Evolutionary conservation across 306 rosid genomes (phyloP).

Genomic region (Hippophae tibetana): DNA sequence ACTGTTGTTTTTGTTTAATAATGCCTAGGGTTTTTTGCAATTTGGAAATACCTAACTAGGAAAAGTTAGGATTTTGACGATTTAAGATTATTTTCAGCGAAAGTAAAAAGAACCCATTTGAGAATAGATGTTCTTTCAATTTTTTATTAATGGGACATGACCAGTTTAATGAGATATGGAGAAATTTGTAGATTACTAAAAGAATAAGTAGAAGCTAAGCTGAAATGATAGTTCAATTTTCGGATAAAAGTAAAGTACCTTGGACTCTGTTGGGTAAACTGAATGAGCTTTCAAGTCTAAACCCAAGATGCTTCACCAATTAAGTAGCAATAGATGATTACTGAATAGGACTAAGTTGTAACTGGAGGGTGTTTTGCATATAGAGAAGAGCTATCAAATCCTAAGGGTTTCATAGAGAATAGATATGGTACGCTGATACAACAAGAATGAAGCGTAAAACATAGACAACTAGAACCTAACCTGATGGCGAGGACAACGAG

Average conservation of each 20-base stretch:
- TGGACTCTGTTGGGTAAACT: not conserved
- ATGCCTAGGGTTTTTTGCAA: conserved; percentile 35
- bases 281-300: not conserved
- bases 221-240: not conserved
- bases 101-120: not conserved
- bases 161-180: conserved; percentile 12
- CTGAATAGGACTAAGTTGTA: not conserved
- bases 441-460: too few species aligned
- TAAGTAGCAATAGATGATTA: not conserved
- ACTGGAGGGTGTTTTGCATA: not conserved
- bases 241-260: conserved; percentile 10
- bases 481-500: too few species aligned
- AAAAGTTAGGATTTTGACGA: conserved; percentile 7
- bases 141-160: conserved; percentile 37
- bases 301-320: not conserved
- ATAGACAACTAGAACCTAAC: too few species aligned
- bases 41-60: conserved; percentile 12
- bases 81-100: conserved; percentile 6
- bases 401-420: too few species aligned
- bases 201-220: not conserved
- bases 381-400: too few species aligned
- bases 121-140: conserved; percentile 13
- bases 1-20: conserved; percentile 19
- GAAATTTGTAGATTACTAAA: not conserved
- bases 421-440: too few species aligned